Evolutionary conservation across 352 stramenopile genomes (phyloP).

Genomic region (Pythium grandisporangium): DNA sequence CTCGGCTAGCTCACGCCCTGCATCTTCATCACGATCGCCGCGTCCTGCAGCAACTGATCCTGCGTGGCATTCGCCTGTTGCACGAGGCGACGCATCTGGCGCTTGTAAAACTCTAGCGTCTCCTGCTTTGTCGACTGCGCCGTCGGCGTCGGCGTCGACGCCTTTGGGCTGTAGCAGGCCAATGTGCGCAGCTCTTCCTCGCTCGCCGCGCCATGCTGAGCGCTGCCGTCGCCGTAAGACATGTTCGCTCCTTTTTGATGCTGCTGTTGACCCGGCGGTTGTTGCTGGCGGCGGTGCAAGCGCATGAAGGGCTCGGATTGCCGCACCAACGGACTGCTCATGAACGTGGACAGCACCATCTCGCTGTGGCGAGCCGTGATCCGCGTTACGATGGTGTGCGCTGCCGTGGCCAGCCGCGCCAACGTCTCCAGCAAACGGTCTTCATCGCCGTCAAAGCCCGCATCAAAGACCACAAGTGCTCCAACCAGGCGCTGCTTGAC

Average conservation of each 20-base stretch:
- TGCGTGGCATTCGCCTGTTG: conserved; percentile 61
- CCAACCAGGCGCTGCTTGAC: conserved; percentile 31
- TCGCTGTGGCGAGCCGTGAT: conserved; percentile 37
- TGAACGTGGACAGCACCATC: conserved; percentile 39
- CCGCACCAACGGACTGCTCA: conserved; percentile 36
- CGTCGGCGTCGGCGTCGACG: background rate
- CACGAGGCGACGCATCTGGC: conserved; percentile 64
- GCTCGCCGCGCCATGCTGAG: conserved; percentile 7
- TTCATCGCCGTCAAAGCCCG: conserved; percentile 23
- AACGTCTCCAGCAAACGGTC: conserved; percentile 28
- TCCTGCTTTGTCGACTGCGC: conserved; percentile 3
- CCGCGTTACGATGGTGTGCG: conserved; percentile 19
- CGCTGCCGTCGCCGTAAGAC: too few species aligned
- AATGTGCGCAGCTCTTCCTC: conserved; percentile 2
- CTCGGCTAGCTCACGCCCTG: conserved; percentile 15
- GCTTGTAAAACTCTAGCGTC: conserved; percentile 40
- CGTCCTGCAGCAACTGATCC: conserved; percentile 44
- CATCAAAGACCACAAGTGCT: conserved; percentile 59
- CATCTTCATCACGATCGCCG: conserved; percentile 5
- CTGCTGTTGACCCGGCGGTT: conserved; percentile 7
- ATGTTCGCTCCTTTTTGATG: conserved; percentile 9
- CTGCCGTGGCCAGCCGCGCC: conserved; percentile 23
- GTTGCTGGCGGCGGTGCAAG: background rate
- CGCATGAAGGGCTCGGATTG: conserved; percentile 27
- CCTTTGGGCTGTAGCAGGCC: background rate